Evolutionary conservation across 2,329 filamentous ascomycete genomes (phyloP).

Genomic region (Cladosporium austrohemisphaericum): DNA sequence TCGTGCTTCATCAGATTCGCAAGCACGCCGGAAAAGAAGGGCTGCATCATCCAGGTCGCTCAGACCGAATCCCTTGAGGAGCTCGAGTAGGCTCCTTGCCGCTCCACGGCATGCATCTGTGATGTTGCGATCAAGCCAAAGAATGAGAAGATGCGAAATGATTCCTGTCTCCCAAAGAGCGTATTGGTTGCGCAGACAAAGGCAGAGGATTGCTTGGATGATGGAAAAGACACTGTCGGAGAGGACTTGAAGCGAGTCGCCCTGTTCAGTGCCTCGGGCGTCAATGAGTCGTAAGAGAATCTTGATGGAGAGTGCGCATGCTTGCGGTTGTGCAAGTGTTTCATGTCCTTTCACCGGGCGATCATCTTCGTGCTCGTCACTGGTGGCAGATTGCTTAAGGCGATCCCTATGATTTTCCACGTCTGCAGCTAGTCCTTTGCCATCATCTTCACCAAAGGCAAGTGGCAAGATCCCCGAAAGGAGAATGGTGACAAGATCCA

Average conservation of each 20-base stretch:
- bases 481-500: neutral
- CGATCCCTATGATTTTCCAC: neutral
- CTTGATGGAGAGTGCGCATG: slow-evolving; percentile 8
- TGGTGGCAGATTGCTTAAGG: neutral
- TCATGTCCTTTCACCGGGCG: slow-evolving; percentile 1
- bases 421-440: neutral
- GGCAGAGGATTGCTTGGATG: neutral
- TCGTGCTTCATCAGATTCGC: slow-evolving; percentile 50
- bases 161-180: slow-evolving; percentile 27
- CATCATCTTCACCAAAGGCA: slow-evolving; percentile 9
- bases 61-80: slow-evolving; percentile 72
- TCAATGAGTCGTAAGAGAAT: slow-evolving; percentile 11
- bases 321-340: slow-evolving; percentile 11
- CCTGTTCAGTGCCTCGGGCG: neutral
- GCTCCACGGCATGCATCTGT: neutral
- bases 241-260: neutral
- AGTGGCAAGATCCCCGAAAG: neutral
- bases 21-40: slow-evolving; percentile 62
- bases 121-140: slow-evolving; percentile 4
- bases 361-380: neutral
- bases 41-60: slow-evolving; percentile 79
- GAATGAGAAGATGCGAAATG: neutral
- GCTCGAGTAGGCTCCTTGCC: slow-evolving; percentile 36
- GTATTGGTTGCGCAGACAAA: slow-evolving; percentile 21
- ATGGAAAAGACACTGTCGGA: neutral